Percentiles rank a stretch among this genome's conserved stretches.
phyloP scores from a whole-genome alignment of 1,284 basidiomycete genomes.

The Ceratobasidium sp. region DNA sequence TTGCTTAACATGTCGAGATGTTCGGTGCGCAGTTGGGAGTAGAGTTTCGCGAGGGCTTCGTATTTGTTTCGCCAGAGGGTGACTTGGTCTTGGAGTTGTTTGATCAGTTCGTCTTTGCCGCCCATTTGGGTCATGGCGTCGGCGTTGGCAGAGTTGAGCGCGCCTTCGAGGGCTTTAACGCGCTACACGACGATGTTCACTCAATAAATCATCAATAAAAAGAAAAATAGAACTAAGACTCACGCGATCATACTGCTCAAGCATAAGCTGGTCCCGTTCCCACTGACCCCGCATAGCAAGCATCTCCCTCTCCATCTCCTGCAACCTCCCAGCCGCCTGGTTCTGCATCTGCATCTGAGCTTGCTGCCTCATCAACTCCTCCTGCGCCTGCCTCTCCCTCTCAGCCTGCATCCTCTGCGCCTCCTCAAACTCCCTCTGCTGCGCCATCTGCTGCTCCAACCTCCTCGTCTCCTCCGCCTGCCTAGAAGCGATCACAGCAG shows the following conservation, averaged over 20 bases:
- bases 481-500: constrained; percentile 80
- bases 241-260: constrained; percentile 97
- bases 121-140: constrained; percentile 91
- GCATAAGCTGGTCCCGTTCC: constrained; percentile 97
- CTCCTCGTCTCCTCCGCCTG: constrained; percentile 87
- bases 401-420: constrained; percentile 91
- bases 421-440: constrained; percentile 92
- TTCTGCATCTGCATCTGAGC: constrained; percentile 81
- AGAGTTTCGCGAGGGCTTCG: constrained; percentile 97
- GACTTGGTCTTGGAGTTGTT: constrained; percentile 97
- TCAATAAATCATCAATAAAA: not conserved
- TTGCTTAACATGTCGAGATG: constrained; percentile 98
- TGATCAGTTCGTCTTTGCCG: constrained; percentile 96
- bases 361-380: constrained; percentile 74
- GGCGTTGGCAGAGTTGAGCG: constrained; percentile 82
- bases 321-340: constrained; percentile 75
- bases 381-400: constrained; percentile 89
- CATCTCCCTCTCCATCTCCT: constrained; percentile 91
- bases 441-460: constrained; percentile 81
- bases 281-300: constrained; percentile 96
- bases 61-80: constrained; percentile 99
- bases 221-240: constrained; percentile 53
- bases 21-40: constrained; percentile 97
- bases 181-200: constrained; percentile 66
- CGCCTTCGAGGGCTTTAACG: constrained; percentile 96